Base-by-base conservation (phyloP, 1,284 basidiomycete genomes). In the Hemileia vastatrix region DNA sequence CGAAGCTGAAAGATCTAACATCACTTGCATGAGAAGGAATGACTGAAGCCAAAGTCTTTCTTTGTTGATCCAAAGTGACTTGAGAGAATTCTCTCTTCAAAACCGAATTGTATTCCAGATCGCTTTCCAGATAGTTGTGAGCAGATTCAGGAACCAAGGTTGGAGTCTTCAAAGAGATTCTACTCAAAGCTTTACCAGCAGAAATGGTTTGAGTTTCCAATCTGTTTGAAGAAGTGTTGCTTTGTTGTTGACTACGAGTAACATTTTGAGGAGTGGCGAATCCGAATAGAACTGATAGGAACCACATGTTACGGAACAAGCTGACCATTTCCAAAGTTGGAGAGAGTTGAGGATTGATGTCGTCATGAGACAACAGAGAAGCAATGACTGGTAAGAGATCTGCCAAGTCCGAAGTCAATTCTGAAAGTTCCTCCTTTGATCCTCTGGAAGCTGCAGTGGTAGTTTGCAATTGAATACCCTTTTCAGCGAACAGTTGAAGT, bases 281-380 rank as follows among this genome's bases (percentile, higher is more conserved):
- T 40, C 86, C 83, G 71, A 91, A 91, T 11, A 96, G 81, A 18
- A 87, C 83, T 70, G 88, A 90, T 9, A 96, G 78, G 77, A 94
- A 90, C 94, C 94, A 98, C 78, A 93, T 82, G 74, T 91, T 92
- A 54, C 93, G 83, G 82, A 96, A 97, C 19, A 90, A 79, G 2
- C 84, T 80, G 4, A 88, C 84, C 19, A 89, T 75, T 50, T 85
- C 84, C 1, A 82, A 73, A 1, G 84, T 80, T 15, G 86, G 76
- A 36, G 81, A 76, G 6, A 79, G 66, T 36, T 86, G 82, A 0
- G 87, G 85, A n/a, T n/a, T n/a, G n/a, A 90, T 87, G 66, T 87
- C 83, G 21, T 78, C 69, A 72, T 93, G 90, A 40, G 82, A 79
- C 18, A 98, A 81, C 6, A 96, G 81, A 0, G 89, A 86, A 69